A percentile compares a stretch with the other conserved stretches of the same genome.
phyloP scores from a whole-genome alignment of 768 basidiomycete genomes.

The Hygrocybe coccinea region DNA sequence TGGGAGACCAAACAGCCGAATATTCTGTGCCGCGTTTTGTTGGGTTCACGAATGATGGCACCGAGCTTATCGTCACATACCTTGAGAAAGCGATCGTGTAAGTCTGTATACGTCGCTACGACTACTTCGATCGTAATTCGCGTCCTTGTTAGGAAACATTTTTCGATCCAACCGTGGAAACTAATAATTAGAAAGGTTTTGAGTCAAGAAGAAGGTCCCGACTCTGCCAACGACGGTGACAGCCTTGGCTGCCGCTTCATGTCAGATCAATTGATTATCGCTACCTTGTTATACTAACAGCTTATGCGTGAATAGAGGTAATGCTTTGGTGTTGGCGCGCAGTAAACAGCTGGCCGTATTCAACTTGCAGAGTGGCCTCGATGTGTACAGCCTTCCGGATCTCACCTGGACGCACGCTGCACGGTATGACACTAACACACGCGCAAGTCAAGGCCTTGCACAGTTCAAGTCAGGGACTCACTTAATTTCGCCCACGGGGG shows the following conservation, averaged over 20 bases:
- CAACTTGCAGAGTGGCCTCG: constrained; percentile 1
- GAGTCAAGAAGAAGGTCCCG: not conserved
- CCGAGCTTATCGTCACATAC: not conserved
- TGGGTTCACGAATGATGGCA: not conserved
- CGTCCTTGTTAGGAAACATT: not conserved
- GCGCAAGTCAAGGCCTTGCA: not conserved
- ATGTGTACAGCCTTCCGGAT: not conserved
- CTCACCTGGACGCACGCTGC: not conserved
- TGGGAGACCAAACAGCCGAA: not conserved
- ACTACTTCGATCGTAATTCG: not conserved
- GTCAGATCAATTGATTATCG: not conserved
- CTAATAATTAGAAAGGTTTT: not conserved
- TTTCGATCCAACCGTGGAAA: not conserved
- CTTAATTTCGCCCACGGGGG: not conserved
- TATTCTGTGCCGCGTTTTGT: not conserved
- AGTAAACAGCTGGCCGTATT: constrained; percentile 1
- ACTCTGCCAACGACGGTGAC: not conserved
- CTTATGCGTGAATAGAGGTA: not conserved
- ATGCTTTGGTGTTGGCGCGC: not conserved
- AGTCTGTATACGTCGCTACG: not conserved
- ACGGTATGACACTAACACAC: not conserved
- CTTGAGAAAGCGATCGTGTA: not conserved
- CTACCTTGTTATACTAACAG: not conserved
- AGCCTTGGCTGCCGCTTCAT: not conserved
- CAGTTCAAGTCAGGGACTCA: not conserved